Evolutionary conservation across 192 early-diverging fungal genomes (phyloP), one percentile per base, ranked within the genome.

Genomic region (Cetraspora pellucida): DNA sequence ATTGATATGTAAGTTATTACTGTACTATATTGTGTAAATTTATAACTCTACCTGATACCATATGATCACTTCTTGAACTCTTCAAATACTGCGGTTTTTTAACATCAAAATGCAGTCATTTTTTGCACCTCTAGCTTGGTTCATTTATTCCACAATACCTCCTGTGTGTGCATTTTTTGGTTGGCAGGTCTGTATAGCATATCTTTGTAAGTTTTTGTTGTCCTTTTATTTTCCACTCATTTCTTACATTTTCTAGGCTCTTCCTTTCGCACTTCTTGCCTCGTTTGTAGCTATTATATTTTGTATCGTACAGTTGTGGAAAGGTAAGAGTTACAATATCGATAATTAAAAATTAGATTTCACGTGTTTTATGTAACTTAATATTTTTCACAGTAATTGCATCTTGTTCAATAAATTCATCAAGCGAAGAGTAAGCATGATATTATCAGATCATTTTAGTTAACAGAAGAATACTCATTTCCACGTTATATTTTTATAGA

Each of bases 311-410:
- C 31, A 37, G 31, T 37, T 37, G 31, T 37, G 31, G 31, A 37
- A 67, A 16, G 45, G 65, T 46, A 16, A 47, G 37, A 67, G 16
- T 30, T 61, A 31, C 7, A 46, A 46, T n/a, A 47, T 64, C 16
- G 61, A 64, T 64, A 64, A 44, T 45, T 47, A 8, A 72, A 72
- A 19, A 30, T 57, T 72, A 72, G 50, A n/a, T 57, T 72, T 57
- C 54, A 72, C 37, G 14, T 31, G 1, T 10, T 23, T 55, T 21
- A 25, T 31, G 17, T 54, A 28, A 52, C 4, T 16, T 30, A 69
- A 46, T 47, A 69, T 17, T 25, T 31, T 23, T 46, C 43, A n/a
- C 1, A 45, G 66, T 2, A 13, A 68, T 16, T 46, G 0, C 8
- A 17, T 13, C 8, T 28, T 28, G 10, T 68, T 68, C 66, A 46